Evolutionary conservation across 306 rosid genomes (phyloP), one percentile per base, ranked within the genome.

Genomic region (Betula pendula): DNA sequence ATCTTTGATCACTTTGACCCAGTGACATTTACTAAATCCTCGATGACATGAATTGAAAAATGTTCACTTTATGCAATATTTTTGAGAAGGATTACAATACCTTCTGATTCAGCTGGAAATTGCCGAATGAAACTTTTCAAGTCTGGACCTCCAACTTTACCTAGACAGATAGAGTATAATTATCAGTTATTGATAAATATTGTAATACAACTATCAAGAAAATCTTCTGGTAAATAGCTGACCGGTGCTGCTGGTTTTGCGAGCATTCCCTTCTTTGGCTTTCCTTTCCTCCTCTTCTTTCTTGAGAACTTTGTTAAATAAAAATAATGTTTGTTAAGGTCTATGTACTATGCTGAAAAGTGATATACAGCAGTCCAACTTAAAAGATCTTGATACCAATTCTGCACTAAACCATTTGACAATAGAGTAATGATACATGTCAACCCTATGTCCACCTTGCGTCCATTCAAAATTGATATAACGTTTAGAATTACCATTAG

Each of bases 241-340:
- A 95, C 96, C 99, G 14, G 85, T 70, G 81, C 48, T 85, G 42
- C 58, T 35, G 71, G 82, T 82, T 87, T 88, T 88, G 53, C 75
- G 83, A 33, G 60, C 73, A 75, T 68, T 82, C 69, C 92, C 91
- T 82, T 87, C 93, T 86, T 76, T 89, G 65, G 92, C 89, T 58
- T 73, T 90, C 81, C 83, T 84, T 82, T 89, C 97, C 90, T 88
- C 92, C 72, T 90, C 99, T 85, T 95, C 96, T 87, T 87, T 95
- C 93, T 89, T 92, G 73, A 92, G 89, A 85, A 85, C 98, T 95
- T 81, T 2, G 51, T 48, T 68, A 73, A 74, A 71, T 44, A 71
- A 70, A 81, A 81, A 72, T 38, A 45, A 16, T 40, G 6, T 35
- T 19, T 40, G 73, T 76, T 73, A 78, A 80, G 86, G 40, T 67